Conservation (phyloP, 169 alveolate genomes). For the Eimeria acervulina region DNA sequence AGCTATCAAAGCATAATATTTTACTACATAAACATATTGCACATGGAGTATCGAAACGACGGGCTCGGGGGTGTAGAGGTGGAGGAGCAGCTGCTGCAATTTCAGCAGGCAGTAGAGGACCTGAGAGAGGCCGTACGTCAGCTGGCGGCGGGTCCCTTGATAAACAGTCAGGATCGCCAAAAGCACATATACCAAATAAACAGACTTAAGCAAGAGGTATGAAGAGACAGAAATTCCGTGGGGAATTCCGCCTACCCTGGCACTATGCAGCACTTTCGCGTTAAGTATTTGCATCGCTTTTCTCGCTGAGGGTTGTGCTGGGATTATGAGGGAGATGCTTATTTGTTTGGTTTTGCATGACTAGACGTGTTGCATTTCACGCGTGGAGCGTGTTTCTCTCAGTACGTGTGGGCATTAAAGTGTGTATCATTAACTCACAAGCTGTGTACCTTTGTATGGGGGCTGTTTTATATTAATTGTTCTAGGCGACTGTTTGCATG, state of each 20-base stretch:
- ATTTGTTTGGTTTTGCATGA: background rate
- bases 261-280: background rate
- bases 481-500: conserved; percentile 60
- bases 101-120: conserved; percentile 62
- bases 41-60: conserved; percentile 29
- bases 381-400: background rate
- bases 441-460: background rate
- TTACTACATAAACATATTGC: background rate
- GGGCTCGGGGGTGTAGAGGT: conserved; percentile 26
- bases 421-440: background rate
- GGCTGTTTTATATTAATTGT: background rate
- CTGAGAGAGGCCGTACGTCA: conserved; percentile 29
- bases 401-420: background rate
- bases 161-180: conserved; percentile 29
- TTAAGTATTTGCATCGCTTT: background rate
- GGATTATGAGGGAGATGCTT: background rate
- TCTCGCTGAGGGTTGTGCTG: background rate
- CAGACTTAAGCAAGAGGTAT: conserved; percentile 54
- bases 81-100: conserved; percentile 75
- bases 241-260: background rate
- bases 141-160: conserved; percentile 46
- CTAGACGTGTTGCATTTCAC: background rate
- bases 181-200: background rate
- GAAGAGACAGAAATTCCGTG: background rate
- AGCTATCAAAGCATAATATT: background rate